phyloP scores from a whole-genome alignment of 306 rosid genomes.

The Cucumis melo region DNA sequence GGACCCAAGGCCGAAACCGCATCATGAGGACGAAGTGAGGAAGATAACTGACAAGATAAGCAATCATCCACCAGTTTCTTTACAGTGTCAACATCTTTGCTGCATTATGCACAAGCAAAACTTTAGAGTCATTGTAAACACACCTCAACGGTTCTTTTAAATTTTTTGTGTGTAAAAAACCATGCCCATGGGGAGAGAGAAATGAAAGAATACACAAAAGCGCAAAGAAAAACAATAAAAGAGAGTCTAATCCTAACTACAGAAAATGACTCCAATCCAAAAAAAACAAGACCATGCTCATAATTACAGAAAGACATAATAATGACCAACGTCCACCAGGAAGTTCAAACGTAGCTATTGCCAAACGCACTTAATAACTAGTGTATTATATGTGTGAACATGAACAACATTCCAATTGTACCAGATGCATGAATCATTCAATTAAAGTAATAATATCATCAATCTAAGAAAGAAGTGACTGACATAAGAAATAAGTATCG shows the following conservation, averaged over 20 bases:
- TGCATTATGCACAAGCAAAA: conserved; percentile 26
- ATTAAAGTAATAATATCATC: neutral
- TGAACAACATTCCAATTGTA: neutral
- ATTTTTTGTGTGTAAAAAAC: neutral
- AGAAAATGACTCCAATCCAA: neutral
- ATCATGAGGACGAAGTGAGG: conserved; percentile 96
- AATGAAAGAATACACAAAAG: neutral
- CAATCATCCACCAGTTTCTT: conserved; percentile 93
- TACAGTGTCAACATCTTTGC: conserved; percentile 91
- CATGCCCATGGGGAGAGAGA: no score
- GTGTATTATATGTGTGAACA: neutral
- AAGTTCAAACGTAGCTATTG: neutral
- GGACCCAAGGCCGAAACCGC: conserved; percentile 99
- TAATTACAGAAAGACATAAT: no score
- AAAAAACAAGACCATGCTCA: neutral
- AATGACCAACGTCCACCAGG: neutral
- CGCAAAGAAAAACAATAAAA: no score
- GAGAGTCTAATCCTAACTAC: neutral
- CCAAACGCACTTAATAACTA: neutral
- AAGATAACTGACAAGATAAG: conserved; percentile 64
- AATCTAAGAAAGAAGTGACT: neutral
- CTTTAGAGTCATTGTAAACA: neutral
- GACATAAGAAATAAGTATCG: neutral
- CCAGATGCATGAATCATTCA: neutral
- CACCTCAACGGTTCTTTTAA: neutral